Evolutionary conservation across 1,284 basidiomycete species (phyloP).

Genomic region (Sporisorium graminicola): DNA sequence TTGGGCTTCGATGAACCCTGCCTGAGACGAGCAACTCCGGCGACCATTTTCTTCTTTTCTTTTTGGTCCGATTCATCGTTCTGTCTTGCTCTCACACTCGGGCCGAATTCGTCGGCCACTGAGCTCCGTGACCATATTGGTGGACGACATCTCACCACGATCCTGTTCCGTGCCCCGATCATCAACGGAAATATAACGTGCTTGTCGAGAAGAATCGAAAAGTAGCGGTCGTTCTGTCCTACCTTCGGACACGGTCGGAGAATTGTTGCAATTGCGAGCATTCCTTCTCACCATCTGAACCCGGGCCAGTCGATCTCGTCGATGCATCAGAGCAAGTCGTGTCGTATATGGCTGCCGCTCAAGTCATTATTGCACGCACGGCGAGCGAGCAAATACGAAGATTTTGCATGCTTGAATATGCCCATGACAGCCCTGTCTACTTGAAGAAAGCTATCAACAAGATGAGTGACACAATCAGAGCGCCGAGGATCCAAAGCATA

Average conservation of each 20-base stretch:
- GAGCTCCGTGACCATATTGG: neutral
- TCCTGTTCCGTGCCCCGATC: neutral
- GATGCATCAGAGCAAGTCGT: no score
- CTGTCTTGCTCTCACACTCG: neutral
- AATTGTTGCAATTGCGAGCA: neutral
- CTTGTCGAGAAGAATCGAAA: neutral
- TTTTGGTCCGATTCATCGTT: neutral
- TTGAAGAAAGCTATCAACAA: slow-evolving; percentile 63
- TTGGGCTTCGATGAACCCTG: slow-evolving; percentile 12
- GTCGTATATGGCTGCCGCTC: no score
- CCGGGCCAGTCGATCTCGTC: no score
- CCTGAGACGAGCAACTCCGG: slow-evolving; percentile 17
- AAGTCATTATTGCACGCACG: no score
- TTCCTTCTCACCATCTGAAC: neutral
- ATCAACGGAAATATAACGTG: neutral
- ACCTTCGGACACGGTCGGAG: neutral
- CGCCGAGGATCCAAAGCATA: slow-evolving; percentile 55
- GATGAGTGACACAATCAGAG: slow-evolving; percentile 59
- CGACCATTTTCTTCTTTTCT: slow-evolving; percentile 9
- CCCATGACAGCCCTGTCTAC: neutral
- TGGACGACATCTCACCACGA: neutral
- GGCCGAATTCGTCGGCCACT: slow-evolving; percentile 4
- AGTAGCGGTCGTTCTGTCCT: neutral
- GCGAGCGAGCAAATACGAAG: no score
- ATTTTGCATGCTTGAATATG: no score